These are phyloP conservation scores for Aspergillus diversus DNA, from an alignment of 495 filamentous ascomycete genomes.

Conservation along the genomic window DNA sequence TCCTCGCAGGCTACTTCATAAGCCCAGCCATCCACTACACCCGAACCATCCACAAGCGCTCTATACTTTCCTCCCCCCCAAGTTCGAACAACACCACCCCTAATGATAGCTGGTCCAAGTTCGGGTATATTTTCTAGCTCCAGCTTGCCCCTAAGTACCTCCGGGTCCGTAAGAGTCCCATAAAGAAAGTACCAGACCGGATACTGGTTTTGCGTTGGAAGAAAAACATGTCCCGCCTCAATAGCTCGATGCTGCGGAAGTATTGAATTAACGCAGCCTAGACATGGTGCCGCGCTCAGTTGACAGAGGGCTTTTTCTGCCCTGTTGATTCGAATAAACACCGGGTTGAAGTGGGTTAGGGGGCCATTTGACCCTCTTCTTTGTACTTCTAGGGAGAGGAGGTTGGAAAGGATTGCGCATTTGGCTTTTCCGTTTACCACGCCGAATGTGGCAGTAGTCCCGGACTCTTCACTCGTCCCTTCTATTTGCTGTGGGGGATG, in stretches of 20 bases:
- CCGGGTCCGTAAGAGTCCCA: slow-evolving; percentile 34
- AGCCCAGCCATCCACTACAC: slow-evolving; percentile 34
- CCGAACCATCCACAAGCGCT: slow-evolving; percentile 39
- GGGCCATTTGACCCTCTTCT: too few species aligned
- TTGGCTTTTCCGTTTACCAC: neutral
- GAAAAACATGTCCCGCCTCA: neutral
- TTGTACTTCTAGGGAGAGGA: too few species aligned
- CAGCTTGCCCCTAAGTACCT: slow-evolving; percentile 29
- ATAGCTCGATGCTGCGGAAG: slow-evolving; percentile 27
- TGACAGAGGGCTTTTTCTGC: slow-evolving; percentile 41
- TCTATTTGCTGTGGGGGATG: neutral
- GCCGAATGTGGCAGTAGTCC: neutral
- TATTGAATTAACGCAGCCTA: slow-evolving; percentile 47
- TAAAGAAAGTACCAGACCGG: slow-evolving; percentile 52
- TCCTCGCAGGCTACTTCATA: slow-evolving; percentile 36
- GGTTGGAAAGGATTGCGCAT: too few species aligned
- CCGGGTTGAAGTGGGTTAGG: slow-evolving; percentile 13
- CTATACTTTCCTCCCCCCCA: slow-evolving; percentile 47
- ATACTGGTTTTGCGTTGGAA: slow-evolving; percentile 36
- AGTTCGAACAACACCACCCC: slow-evolving; percentile 33
- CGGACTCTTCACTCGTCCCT: neutral
- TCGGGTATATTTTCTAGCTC: slow-evolving; percentile 13
- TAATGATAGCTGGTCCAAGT: slow-evolving; percentile 26
- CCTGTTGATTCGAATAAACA: slow-evolving; percentile 32
- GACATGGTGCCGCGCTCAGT: slow-evolving; percentile 30